Percentiles rank a stretch among this genome's conserved stretches.
Evolutionary conservation across 2,329 filamentous ascomycete genomes (phyloP).

Genomic region (Pseudocercospora vitis): DNA sequence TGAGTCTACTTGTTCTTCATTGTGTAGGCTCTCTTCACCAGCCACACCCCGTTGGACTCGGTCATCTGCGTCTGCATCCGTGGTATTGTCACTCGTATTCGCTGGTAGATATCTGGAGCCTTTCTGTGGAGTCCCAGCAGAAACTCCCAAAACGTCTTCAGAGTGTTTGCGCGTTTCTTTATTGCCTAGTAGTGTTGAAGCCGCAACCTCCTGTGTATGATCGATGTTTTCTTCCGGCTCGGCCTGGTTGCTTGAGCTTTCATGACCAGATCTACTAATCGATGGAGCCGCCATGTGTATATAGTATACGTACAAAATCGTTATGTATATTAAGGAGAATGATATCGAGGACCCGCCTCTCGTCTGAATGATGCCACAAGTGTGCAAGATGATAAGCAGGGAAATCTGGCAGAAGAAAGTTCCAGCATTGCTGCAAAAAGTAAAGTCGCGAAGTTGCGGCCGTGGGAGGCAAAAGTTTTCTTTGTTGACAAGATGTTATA

Average conservation of each 20-base stretch:
- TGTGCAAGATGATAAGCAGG: not conserved
- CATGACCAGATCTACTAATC: not conserved
- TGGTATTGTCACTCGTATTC: not conserved
- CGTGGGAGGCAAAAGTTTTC: not conserved
- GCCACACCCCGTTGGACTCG: not conserved
- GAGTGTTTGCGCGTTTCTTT: not conserved
- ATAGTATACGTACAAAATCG: not conserved
- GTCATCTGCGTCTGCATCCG: not conserved
- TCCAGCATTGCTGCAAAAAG: not conserved
- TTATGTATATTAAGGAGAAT: not conserved
- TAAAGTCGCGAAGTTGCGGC: not conserved
- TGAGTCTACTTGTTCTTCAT: not conserved
- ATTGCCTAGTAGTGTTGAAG: not conserved
- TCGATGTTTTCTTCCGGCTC: too few species aligned
- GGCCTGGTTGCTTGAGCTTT: too few species aligned
- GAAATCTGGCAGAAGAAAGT: not conserved
- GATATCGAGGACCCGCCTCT: constrained; percentile 6
- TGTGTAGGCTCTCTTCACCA: not conserved
- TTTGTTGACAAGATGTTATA: not conserved
- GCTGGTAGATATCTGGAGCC: too few species aligned
- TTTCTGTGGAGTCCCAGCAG: too few species aligned
- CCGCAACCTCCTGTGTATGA: too few species aligned
- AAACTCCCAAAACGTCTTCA: too few species aligned
- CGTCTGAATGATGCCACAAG: not conserved
- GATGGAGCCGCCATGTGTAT: not conserved